Percentiles rank a stretch among this genome's conserved stretches.
Evolutionary conservation across 2,329 filamentous ascomycete genomes (phyloP).

Genomic region (Calonectria leucothoes): DNA sequence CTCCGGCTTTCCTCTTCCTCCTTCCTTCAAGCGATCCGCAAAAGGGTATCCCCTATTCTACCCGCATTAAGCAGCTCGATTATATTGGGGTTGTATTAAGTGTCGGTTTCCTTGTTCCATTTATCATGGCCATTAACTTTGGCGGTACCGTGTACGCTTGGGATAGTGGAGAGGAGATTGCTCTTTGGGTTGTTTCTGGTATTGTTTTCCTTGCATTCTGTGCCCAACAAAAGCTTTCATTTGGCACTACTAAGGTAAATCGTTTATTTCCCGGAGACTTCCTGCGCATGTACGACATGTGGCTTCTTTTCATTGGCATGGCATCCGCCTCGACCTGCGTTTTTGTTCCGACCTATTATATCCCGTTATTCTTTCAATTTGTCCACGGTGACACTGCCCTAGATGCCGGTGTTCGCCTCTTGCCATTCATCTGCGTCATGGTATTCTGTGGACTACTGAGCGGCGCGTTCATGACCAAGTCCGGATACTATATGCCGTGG

Average conservation of each 20-base stretch:
- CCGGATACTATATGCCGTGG: constrained; percentile 51
- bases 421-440: constrained; percentile 41
- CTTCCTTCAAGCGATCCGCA: constrained; percentile 49
- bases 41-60: constrained; percentile 20
- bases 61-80: constrained; percentile 42
- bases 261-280: neutral
- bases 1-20: constrained; percentile 57
- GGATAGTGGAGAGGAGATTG: constrained; percentile 58
- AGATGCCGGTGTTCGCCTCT: neutral
- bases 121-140: constrained; percentile 61
- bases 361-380: neutral
- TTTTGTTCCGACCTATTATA: neutral
- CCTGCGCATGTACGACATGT: neutral
- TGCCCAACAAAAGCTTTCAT: constrained; percentile 50
- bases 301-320: neutral
- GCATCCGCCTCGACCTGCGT: neutral
- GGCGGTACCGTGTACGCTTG: constrained; percentile 62
- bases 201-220: constrained; percentile 56
- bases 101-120: constrained; percentile 47
- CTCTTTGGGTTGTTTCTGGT: constrained; percentile 59
- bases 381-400: neutral
- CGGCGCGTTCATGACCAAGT: constrained; percentile 50
- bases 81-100: constrained; percentile 46
- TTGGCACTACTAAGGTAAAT: neutral
- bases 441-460: constrained; percentile 49